Percentiles rank a stretch among this genome's conserved stretches.
Evolutionary conservation across 1,284 basidiomycete species (phyloP).

Genomic region (Athelia psychrophila): DNA sequence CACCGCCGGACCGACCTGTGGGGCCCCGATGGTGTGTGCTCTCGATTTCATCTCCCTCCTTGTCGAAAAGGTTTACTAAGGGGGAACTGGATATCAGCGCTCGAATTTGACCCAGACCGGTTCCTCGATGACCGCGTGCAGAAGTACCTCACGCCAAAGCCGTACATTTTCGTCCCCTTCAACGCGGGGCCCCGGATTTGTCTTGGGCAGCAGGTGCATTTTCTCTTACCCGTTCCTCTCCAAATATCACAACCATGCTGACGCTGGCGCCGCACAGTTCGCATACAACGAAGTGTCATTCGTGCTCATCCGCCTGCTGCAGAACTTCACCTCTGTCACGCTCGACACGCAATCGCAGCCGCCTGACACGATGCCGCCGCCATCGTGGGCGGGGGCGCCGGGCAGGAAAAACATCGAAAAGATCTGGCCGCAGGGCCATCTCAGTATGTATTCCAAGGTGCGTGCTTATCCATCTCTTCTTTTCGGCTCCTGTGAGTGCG

Average conservation of each 20-base stretch:
- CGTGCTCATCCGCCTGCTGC: constrained; percentile 38
- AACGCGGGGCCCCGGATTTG: constrained; percentile 49
- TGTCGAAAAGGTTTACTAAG: background rate
- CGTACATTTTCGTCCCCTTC: constrained; percentile 43
- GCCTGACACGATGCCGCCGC: constrained; percentile 38
- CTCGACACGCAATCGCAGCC: constrained; percentile 34
- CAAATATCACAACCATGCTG: background rate
- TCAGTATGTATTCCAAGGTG: constrained; percentile 47
- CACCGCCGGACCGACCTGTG: constrained; percentile 34
- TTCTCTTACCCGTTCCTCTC: background rate
- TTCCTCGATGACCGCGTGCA: constrained; percentile 42
- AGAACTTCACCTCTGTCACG: constrained; percentile 29
- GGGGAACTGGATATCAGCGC: constrained; percentile 20
- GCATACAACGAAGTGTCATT: constrained; percentile 43
- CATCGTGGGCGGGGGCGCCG: constrained; percentile 37
- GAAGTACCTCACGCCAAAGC: constrained; percentile 35
- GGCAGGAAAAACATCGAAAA: constrained; percentile 46
- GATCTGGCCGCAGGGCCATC: constrained; percentile 47
- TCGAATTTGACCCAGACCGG: constrained; percentile 48
- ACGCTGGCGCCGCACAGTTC: constrained; percentile 25
- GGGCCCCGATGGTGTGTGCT: constrained; percentile 33
- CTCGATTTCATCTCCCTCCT: background rate
- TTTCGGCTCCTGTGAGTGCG: constrained; percentile 14
- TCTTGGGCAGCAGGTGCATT: constrained; percentile 40
- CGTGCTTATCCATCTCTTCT: constrained; percentile 23